Evolutionary conservation across 805 yeast species (phyloP).

Genomic region (Schwanniomyces polymorphus): DNA sequence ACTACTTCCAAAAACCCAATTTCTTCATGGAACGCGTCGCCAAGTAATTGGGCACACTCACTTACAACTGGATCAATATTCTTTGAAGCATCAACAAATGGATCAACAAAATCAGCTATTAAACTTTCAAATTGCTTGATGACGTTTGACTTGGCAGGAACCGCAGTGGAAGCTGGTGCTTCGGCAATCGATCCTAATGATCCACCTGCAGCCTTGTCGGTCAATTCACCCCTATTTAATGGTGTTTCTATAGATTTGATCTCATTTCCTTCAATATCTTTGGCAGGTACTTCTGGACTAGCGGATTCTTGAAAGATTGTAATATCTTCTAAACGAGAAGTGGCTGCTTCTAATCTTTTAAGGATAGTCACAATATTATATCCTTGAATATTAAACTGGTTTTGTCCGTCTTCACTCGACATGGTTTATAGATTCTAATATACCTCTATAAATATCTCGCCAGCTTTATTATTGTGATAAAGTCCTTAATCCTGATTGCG

Average conservation of each 20-base stretch:
- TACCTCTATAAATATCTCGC: neutral
- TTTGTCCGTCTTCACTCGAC: constrained; percentile 44
- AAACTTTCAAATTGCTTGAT: constrained; percentile 56
- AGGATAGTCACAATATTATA: constrained; percentile 78
- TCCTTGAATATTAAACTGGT: constrained; percentile 62
- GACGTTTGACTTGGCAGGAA: constrained; percentile 10
- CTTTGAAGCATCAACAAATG: constrained; percentile 56
- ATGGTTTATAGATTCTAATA: constrained; percentile 6
- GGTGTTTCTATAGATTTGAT: neutral
- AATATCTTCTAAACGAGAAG: constrained; percentile 87
- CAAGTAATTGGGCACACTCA: constrained; percentile 50
- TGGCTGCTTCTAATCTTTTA: constrained; percentile 83
- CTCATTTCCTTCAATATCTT: constrained; percentile 8
- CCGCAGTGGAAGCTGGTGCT: constrained; percentile 2
- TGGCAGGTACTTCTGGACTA: constrained; percentile 18
- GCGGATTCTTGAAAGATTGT: constrained; percentile 74
- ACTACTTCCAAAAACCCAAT: constrained; percentile 60
- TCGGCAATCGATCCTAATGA: constrained; percentile 7
- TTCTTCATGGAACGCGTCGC: constrained; percentile 60
- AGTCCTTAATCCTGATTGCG: neutral
- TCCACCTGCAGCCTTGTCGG: too few species aligned
- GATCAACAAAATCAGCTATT: constrained; percentile 51
- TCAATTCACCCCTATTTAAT: neutral
- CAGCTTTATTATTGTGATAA: neutral
- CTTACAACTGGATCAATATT: constrained; percentile 58